Evolutionary conservation across 2,329 filamentous ascomycete genomes (phyloP).

Genomic region (Beauveria caledonica): DNA sequence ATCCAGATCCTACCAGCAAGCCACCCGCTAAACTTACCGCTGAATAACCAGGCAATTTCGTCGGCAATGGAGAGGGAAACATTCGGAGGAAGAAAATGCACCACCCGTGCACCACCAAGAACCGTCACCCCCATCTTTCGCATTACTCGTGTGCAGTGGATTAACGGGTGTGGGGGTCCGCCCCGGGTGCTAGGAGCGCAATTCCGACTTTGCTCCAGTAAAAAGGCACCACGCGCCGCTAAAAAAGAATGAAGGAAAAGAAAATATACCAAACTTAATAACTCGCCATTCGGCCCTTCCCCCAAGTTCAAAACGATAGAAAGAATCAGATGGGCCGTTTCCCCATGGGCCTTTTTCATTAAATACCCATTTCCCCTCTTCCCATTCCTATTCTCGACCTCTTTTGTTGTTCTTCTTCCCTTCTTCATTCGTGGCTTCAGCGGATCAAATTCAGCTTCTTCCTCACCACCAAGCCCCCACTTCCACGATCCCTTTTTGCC

Average conservation of each 20-base stretch:
- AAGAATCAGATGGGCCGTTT: neutral
- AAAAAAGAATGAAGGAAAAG: neutral
- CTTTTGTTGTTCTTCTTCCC: neutral
- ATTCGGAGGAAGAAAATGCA: neutral
- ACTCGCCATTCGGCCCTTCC: conserved; percentile 5
- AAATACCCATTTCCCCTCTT: neutral
- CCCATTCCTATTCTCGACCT: neutral
- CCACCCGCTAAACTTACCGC: neutral
- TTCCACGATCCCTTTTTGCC: neutral
- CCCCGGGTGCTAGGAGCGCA: neutral
- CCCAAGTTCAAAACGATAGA: neutral
- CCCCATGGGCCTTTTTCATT: neutral
- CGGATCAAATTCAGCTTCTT: no score
- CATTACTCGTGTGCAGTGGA: conserved; percentile 1
- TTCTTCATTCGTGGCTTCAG: neutral
- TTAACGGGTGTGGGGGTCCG: neutral
- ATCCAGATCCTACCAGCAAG: neutral
- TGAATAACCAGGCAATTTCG: neutral
- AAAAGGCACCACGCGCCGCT: neutral
- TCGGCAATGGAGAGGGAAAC: neutral
- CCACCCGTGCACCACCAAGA: neutral
- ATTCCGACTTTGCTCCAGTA: conserved; percentile 1
- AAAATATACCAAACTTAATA: neutral
- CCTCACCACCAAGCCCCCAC: neutral
- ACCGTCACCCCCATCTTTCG: neutral